phyloP scores from a whole-genome alignment of 495 filamentous ascomycete genomes.

The Lepraria neglecta region DNA sequence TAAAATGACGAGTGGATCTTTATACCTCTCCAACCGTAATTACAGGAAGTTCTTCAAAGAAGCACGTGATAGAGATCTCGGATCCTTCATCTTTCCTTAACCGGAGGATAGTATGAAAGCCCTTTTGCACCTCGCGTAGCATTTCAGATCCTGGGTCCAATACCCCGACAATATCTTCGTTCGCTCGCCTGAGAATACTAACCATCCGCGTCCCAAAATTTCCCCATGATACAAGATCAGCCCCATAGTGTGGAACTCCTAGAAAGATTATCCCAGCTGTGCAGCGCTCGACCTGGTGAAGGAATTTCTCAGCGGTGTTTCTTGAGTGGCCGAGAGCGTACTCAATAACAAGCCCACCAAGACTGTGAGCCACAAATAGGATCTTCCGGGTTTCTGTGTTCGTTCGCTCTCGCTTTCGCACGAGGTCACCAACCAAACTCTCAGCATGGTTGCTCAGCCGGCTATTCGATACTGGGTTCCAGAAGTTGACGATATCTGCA shows the following conservation, averaged over 20 bases:
- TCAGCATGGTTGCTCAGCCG: conserved; percentile 29
- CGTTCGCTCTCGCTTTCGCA: conserved; percentile 13
- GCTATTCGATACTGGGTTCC: conserved; percentile 23
- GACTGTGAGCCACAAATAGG: conserved; percentile 35
- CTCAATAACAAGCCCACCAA: conserved; percentile 36
- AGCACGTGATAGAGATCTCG: conserved; percentile 11
- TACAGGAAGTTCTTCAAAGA: conserved; percentile 9
- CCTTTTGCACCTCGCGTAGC: conserved; percentile 7
- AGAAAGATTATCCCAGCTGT: conserved; percentile 39
- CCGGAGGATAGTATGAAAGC: conserved; percentile 3
- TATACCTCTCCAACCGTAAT: neutral
- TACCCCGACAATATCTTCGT: conserved; percentile 1
- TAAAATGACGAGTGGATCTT: neutral
- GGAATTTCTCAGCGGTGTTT: conserved; percentile 27
- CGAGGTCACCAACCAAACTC: conserved; percentile 28
- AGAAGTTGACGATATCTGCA: conserved; percentile 24
- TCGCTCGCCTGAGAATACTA: neutral
- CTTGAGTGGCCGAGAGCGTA: conserved; percentile 24
- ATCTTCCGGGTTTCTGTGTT: conserved; percentile 14
- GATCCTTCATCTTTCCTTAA: conserved; percentile 4
- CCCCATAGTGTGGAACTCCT: conserved; percentile 38
- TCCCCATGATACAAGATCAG: conserved; percentile 36
- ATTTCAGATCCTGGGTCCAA: conserved; percentile 18
- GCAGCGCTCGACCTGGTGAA: conserved; percentile 29
- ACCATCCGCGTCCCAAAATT: neutral